phyloP scores from a whole-genome alignment of 176 grass and related monocot species.

The Canna indica region DNA sequence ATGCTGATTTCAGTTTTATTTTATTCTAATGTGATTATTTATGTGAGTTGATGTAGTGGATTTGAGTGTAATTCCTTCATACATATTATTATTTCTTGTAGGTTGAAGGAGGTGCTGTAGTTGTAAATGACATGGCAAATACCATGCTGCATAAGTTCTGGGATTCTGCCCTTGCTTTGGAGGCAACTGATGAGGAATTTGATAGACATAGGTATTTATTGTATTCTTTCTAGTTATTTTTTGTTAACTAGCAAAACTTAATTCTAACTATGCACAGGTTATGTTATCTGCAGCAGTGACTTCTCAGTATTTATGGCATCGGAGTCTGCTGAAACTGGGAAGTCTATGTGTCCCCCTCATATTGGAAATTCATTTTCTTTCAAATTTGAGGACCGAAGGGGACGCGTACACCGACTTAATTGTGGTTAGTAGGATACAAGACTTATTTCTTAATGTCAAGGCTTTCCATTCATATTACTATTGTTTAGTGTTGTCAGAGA shows the following conservation, averaged over 20 bases:
- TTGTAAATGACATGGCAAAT: conserved; percentile 82
- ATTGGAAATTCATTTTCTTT: conserved; percentile 84
- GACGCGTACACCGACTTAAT: conserved; percentile 73
- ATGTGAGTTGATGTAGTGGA: not conserved
- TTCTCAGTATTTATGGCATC: conserved; percentile 62
- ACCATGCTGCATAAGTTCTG: conserved; percentile 94
- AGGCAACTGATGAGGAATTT: conserved; percentile 65
- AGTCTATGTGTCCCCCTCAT: conserved; percentile 44
- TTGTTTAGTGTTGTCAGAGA: not conserved
- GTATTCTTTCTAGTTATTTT: conserved; percentile 14
- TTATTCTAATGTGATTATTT: not conserved
- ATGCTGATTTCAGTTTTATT: not conserved
- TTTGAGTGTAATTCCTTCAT: not conserved
- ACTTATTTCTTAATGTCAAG: not conserved
- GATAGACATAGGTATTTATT: conserved; percentile 62
- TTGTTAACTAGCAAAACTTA: not conserved
- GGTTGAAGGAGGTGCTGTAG: conserved; percentile 69
- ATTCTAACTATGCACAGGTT: not conserved
- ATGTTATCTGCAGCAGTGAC: conserved; percentile 46
- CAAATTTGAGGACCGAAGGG: conserved; percentile 73
- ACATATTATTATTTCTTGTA: conserved; percentile 27
- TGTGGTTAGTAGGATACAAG: conserved; percentile 40
- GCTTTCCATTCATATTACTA: not conserved
- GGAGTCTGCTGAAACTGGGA: conserved; percentile 59
- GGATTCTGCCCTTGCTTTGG: conserved; percentile 95